These are phyloP conservation scores for Rhytidiadelphus loreus DNA, from an alignment of 225 moss, liverwort and hornwort genomes.

Conservation along the genomic window DNA sequence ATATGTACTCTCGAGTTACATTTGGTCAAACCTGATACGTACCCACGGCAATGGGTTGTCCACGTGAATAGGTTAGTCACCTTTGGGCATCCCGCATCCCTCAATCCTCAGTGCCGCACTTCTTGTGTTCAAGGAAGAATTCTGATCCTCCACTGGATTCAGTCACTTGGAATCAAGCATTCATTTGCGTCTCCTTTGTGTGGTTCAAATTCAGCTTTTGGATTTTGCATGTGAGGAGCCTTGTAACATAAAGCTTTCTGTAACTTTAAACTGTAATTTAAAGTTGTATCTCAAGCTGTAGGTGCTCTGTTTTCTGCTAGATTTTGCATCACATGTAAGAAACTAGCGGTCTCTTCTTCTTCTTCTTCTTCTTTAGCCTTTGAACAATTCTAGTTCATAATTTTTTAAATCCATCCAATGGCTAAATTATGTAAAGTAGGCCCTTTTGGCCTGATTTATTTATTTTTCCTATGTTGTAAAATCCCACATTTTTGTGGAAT, in stretches of 20 bases:
- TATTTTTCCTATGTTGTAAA: too few relatives aligned
- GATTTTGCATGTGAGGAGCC: neutral
- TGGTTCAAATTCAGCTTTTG: neutral
- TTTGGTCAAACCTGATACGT: neutral
- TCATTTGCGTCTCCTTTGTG: neutral
- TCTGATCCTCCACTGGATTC: neutral
- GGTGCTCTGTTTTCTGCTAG: neutral
- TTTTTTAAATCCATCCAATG: too few relatives aligned
- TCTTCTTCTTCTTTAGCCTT: too few relatives aligned
- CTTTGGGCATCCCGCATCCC: neutral
- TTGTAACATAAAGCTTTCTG: neutral
- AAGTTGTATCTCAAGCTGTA: neutral
- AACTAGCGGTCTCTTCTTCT: neutral
- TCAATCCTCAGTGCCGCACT: neutral
- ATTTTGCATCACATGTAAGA: neutral
- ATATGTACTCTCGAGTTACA: neutral
- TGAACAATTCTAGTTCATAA: too few relatives aligned
- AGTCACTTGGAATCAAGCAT: neutral
- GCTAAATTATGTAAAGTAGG: too few relatives aligned
- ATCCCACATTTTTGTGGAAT: too few relatives aligned
- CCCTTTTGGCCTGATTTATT: too few relatives aligned
- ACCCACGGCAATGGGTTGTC: neutral
- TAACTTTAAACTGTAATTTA: neutral
- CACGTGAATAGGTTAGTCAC: neutral
- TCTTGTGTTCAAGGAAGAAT: neutral